These are phyloP conservation scores for Ceratocystis cubensis DNA, from an alignment of 2,329 filamentous ascomycete genomes.

Conservation along the genomic window DNA sequence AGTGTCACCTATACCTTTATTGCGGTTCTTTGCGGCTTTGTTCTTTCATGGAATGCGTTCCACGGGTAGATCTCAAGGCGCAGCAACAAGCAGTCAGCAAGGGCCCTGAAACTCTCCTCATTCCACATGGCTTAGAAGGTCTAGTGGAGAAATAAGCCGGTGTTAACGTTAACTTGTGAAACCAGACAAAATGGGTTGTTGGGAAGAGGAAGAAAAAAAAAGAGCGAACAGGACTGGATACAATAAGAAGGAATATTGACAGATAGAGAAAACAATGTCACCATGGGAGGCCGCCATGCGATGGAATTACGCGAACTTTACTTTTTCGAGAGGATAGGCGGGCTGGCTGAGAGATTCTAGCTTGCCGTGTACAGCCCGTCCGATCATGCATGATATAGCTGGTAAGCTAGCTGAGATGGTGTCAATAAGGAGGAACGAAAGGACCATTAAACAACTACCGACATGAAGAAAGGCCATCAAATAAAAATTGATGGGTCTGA, in stretches of 20 bases:
- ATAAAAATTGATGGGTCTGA: not conserved
- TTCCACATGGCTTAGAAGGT: not conserved
- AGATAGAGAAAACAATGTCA: not conserved
- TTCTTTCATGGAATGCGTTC: not conserved
- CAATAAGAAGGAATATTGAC: conserved; percentile 1
- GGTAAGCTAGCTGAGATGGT: not conserved
- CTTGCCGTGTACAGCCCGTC: not conserved
- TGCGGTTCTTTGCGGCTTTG: too few relatives aligned
- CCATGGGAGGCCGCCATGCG: conserved; percentile 4
- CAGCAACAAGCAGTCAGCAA: not conserved
- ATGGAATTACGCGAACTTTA: conserved; percentile 4
- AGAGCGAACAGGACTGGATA: not conserved
- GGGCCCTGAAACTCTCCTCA: not conserved
- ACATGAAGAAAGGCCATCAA: not conserved
- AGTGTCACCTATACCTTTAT: not conserved
- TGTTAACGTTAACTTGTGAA: not conserved
- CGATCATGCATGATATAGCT: not conserved
- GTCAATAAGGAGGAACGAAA: not conserved
- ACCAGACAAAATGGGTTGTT: not conserved
- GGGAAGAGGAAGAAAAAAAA: not conserved
- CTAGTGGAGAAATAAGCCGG: not conserved
- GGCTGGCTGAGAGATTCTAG: too few relatives aligned
- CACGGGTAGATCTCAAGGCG: not conserved
- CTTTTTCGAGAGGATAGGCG: not conserved
- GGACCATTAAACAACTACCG: not conserved